These are phyloP conservation scores for Salvia sclarea DNA, from an alignment of 305 asterid genomes.

Conservation along the genomic window DNA sequence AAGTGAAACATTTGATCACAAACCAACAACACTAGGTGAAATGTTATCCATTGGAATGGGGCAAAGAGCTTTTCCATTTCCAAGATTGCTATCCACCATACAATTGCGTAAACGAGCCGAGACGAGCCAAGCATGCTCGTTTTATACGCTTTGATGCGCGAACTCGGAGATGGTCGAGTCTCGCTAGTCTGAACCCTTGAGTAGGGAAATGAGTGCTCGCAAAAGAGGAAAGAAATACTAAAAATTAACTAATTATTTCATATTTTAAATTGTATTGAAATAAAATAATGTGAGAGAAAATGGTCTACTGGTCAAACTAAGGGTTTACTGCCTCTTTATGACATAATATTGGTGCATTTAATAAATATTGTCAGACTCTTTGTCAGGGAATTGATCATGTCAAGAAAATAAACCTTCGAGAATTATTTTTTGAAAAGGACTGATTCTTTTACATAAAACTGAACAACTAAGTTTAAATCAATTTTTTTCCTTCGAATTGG, in stretches of 20 bases:
- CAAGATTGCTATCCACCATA: too few relatives aligned
- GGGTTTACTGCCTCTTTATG: slow-evolving; percentile 24
- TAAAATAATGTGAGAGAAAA: slow-evolving; percentile 29
- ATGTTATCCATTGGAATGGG: not conserved
- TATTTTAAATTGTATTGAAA: too few relatives aligned
- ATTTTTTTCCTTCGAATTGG: slow-evolving; percentile 18
- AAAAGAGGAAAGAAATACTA: too few relatives aligned
- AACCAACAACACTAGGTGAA: not conserved
- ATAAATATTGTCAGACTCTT: slow-evolving; percentile 31
- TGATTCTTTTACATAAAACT: slow-evolving; percentile 1
- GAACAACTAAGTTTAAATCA: not conserved
- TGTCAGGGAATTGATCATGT: slow-evolving; percentile 35
- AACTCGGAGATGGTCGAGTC: too few relatives aligned
- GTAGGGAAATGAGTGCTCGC: too few relatives aligned
- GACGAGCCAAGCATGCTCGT: not conserved
- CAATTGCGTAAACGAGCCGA: not conserved
- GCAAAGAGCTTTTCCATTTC: not conserved
- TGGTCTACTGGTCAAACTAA: slow-evolving; percentile 39
- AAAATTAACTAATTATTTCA: too few relatives aligned
- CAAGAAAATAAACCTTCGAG: slow-evolving; percentile 21
- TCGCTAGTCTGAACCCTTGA: too few relatives aligned
- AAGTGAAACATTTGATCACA: slow-evolving; percentile 25
- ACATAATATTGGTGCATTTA: slow-evolving; percentile 19
- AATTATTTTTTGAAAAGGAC: slow-evolving; percentile 26
- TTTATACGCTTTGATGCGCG: too few relatives aligned